Evolutionary conservation across 768 basidiomycete genomes (phyloP).

Genomic region (Amanita pallidorosea): DNA sequence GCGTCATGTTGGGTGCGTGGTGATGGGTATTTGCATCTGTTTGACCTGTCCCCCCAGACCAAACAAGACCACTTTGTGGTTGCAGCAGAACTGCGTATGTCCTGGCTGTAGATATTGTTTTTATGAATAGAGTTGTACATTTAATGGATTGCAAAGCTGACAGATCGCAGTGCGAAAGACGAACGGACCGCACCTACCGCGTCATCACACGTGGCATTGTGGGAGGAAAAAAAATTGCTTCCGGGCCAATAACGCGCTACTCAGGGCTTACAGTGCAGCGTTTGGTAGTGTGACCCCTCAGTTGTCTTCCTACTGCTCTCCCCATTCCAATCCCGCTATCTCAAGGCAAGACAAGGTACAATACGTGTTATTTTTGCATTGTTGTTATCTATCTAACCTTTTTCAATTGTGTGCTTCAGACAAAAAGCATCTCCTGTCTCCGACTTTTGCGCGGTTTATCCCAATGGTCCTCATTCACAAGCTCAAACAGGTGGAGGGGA

Average conservation of each 20-base stretch:
- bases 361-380: not conserved
- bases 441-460: not conserved
- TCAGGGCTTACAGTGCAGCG: constrained; percentile 15
- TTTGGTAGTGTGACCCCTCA: constrained; percentile 8
- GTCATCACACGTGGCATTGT: constrained; percentile 13
- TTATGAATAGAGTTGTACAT: not conserved
- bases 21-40: not conserved
- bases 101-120: not conserved
- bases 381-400: not conserved
- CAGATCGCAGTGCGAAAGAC: not conserved
- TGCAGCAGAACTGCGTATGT: not conserved
- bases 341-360: not conserved
- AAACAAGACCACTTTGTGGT: not conserved
- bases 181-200: not conserved
- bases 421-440: constrained; percentile 11
- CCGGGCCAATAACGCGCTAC: constrained; percentile 10
- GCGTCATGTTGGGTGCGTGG: not conserved
- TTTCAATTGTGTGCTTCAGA: not conserved
- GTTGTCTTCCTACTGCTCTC: constrained; percentile 5
- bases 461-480: constrained; percentile 15
- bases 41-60: not conserved
- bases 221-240: constrained; percentile 15
- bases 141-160: not conserved
- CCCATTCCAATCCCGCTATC: not conserved
- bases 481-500: constrained; percentile 11